Evolutionary conservation across 1,284 basidiomycete species (phyloP).

Genomic region (Cryptococcus sp.): DNA sequence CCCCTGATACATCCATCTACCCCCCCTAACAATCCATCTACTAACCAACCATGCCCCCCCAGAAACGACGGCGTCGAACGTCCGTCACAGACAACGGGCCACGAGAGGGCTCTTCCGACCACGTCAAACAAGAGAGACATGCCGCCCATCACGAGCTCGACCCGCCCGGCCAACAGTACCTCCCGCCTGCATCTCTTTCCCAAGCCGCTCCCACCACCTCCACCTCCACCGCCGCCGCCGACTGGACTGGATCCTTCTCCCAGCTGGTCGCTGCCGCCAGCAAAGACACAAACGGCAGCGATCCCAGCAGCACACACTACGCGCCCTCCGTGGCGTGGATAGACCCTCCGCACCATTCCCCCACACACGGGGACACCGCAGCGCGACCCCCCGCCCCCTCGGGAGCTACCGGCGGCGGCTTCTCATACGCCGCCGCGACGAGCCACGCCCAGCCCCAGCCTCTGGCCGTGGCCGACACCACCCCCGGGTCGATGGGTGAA

Average conservation of each 20-base stretch:
- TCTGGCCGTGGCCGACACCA: slow-evolving; percentile 7
- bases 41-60: slow-evolving; percentile 2
- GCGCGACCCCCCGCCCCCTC: not conserved
- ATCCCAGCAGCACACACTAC: too few species aligned
- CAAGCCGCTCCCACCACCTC: not conserved
- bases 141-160: not conserved
- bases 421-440: not conserved
- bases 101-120: slow-evolving; percentile 7
- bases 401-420: not conserved
- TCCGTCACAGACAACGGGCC: slow-evolving; percentile 15
- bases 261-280: too few species aligned
- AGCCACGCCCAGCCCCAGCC: not conserved
- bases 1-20: too few species aligned
- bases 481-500: slow-evolving; percentile 15
- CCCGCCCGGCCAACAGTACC: slow-evolving; percentile 1
- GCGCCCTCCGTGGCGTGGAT: too few species aligned
- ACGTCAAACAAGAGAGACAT: not conserved
- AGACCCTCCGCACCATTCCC: too few species aligned
- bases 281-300: too few species aligned
- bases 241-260: not conserved
- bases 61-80: slow-evolving; percentile 41
- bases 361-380: too few species aligned
- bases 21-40: too few species aligned
- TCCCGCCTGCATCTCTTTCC: not conserved
- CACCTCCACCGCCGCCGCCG: too few species aligned